Evolutionary conservation across 148 eudicot genomes (phyloP).

Genomic region (Dianthus caryophyllus): DNA sequence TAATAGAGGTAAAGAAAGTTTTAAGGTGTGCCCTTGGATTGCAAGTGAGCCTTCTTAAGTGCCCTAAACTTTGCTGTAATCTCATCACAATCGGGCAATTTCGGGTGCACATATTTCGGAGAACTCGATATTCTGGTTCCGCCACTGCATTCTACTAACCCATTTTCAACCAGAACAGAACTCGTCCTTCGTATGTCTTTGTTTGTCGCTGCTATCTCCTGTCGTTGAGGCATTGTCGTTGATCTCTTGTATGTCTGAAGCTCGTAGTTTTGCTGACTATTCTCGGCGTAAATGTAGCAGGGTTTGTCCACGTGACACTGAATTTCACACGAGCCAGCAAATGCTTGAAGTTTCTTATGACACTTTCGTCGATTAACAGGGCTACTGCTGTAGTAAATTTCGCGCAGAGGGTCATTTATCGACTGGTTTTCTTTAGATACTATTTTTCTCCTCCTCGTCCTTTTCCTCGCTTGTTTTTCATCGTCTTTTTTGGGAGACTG

Average conservation of each 20-base stretch:
- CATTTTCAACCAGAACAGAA: constrained; percentile 33
- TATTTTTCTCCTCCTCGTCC: constrained; percentile 32
- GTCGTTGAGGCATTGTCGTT: too few species aligned
- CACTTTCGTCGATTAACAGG: constrained; percentile 19
- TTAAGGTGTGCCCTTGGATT: constrained; percentile 7
- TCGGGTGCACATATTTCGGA: constrained; percentile 61
- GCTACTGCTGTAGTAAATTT: constrained; percentile 29
- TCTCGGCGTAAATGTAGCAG: constrained; percentile 25
- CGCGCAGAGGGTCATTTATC: constrained; percentile 21
- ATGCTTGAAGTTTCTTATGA: constrained; percentile 21
- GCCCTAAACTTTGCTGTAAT: constrained; percentile 51
- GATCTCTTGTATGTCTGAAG: too few species aligned
- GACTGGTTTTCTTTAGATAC: constrained; percentile 21
- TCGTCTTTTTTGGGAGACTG: not conserved
- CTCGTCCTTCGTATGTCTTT: constrained; percentile 22
- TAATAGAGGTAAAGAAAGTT: too few species aligned
- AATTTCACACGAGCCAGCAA: not conserved
- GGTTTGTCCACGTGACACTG: constrained; percentile 33
- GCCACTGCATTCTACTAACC: constrained; percentile 7
- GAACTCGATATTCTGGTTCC: constrained; percentile 4
- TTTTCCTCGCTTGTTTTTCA: constrained; percentile 22
- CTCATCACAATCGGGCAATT: constrained; percentile 77
- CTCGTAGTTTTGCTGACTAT: not conserved
- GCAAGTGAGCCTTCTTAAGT: constrained; percentile 48
- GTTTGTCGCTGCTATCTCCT: not conserved